Base-by-base conservation (phyloP, 2,329 filamentous ascomycete species). In the Talaromyces sp. region DNA sequence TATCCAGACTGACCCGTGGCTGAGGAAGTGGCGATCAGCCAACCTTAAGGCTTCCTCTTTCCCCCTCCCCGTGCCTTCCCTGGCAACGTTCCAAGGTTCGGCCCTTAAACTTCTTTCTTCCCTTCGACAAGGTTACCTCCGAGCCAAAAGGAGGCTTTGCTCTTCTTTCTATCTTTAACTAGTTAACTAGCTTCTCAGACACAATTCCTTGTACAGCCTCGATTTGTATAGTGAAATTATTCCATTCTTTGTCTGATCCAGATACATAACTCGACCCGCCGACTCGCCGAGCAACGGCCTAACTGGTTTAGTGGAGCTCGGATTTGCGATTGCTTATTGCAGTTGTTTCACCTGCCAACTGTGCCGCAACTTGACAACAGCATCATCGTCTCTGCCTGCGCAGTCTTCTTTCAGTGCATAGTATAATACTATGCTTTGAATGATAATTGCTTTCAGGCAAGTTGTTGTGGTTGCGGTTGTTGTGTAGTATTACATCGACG, bases 241-340 rank as follows among this genome's bases (percentile, higher is more conserved):
- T 17, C 25, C 25, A 4, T 27, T 10, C 2, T 17, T 22, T 25
- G n/a, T 54, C 8, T 34, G 29, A 13, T 11, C n/a, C 51, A 17
- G n/a, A n/a, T 31, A n/a, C 29, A 15, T 31, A 56, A 19, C 29
- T 56, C n/a, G 17, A 5, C n/a, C 36, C 31, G n/a, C 38, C 53
- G 53, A 34, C n/a, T n/a, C 53, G 53, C 53, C 10, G 53, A 25
- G 19, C 53, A 38, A 25, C 29, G n/a, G 53, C 31, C n/a, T 56
- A 56, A 56, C 53, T 56, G 31, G 11, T 38, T 56, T 25, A 31
- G 56, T 59, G 56, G 56, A 40, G 56, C 31, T 40, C 34, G 11
- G 56, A 59, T 59, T 38, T 43, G 36, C 56, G n/a, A 25, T 15
- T 43, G 36, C 56, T 45, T 45, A 22, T 56, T 56, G 31, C 31